These are phyloP conservation scores for Phellopilus nigrolimitatus DNA, from an alignment of 1,284 basidiomycete genomes.

Conservation along the genomic window DNA sequence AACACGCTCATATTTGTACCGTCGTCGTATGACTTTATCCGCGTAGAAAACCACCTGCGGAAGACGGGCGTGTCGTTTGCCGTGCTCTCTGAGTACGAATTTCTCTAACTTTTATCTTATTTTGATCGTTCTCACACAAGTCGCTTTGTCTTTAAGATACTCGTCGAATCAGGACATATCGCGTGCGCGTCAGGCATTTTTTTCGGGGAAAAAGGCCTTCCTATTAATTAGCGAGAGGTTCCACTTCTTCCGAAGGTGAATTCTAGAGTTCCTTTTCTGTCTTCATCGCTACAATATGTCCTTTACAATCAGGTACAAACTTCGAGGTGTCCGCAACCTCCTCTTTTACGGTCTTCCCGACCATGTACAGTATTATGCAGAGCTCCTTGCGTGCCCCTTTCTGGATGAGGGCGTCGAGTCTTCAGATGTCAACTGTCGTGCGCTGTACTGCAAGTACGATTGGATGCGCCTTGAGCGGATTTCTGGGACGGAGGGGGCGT, in stretches of 20 bases:
- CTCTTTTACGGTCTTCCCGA: slow-evolving; percentile 92
- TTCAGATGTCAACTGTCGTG: slow-evolving; percentile 71
- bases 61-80: slow-evolving; percentile 72
- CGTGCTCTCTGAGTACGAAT: slow-evolving; percentile 81
- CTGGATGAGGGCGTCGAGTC: slow-evolving; percentile 75
- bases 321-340: slow-evolving; percentile 87
- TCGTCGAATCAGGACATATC: slow-evolving; percentile 92
- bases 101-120: slow-evolving; percentile 5
- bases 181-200: slow-evolving; percentile 89
- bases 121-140: slow-evolving; percentile 8
- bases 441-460: slow-evolving; percentile 87
- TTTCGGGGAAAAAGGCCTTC: slow-evolving; percentile 82
- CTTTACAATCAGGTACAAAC: slow-evolving; percentile 63
- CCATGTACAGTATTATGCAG: slow-evolving; percentile 88
- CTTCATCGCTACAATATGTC: slow-evolving; percentile 4
- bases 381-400: slow-evolving; percentile 85
- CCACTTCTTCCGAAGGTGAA: slow-evolving; percentile 90
- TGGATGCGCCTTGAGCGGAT: slow-evolving; percentile 83
- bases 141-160: no score
- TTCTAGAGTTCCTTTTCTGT: background rate
- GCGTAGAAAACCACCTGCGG: slow-evolving; percentile 83
- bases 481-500: slow-evolving; percentile 34
- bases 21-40: slow-evolving; percentile 95
- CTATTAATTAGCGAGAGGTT: slow-evolving; percentile 93
- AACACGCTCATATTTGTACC: slow-evolving; percentile 90